Conservation (phyloP, 1,139 yeast species). For the Scheffersomyces lignicola region DNA sequence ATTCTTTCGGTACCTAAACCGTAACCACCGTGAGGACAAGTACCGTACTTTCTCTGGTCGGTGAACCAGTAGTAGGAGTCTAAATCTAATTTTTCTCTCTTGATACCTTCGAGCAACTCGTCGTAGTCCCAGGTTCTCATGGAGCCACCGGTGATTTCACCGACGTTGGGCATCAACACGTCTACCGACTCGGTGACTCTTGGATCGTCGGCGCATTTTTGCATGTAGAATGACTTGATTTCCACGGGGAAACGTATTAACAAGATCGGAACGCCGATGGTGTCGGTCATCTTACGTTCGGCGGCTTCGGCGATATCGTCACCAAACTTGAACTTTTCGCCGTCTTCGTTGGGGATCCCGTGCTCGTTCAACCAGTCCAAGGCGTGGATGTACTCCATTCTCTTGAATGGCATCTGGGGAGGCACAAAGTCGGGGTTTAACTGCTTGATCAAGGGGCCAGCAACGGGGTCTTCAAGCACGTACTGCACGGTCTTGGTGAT, state of each 20-base stretch:
- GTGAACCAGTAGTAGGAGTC: conserved; percentile 90
- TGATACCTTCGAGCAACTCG: conserved; percentile 85
- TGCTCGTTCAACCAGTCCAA: conserved; percentile 96
- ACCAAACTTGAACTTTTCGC: conserved; percentile 88
- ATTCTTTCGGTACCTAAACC: conserved; percentile 98
- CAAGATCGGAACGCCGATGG: conserved; percentile 87
- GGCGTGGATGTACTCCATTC: conserved; percentile 90
- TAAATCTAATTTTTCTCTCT: conserved; percentile 85
- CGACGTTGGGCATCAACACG: conserved; percentile 97
- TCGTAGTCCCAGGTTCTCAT: conserved; percentile 89
- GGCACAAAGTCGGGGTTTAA: conserved; percentile 88
- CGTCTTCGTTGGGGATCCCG: conserved; percentile 91
- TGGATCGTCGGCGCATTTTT: conserved; percentile 83
- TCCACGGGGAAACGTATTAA: conserved; percentile 95
- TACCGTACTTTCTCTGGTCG: conserved; percentile 95
- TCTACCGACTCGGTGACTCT: conserved; percentile 98
- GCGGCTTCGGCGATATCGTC: conserved; percentile 99
- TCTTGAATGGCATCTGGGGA: conserved; percentile 83
- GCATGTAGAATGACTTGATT: conserved; percentile 97
- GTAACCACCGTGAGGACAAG: conserved; percentile 98
- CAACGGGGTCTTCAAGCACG: conserved; percentile 84
- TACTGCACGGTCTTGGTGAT: conserved; percentile 69
- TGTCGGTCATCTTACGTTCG: conserved; percentile 97
- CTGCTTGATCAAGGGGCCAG: conserved; percentile 86
- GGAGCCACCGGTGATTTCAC: conserved; percentile 98